Evolutionary conservation across 371 early-diverging fungal species (phyloP), one percentile per base, ranked within the genome.

Genomic region (Mucor velutinosus): DNA sequence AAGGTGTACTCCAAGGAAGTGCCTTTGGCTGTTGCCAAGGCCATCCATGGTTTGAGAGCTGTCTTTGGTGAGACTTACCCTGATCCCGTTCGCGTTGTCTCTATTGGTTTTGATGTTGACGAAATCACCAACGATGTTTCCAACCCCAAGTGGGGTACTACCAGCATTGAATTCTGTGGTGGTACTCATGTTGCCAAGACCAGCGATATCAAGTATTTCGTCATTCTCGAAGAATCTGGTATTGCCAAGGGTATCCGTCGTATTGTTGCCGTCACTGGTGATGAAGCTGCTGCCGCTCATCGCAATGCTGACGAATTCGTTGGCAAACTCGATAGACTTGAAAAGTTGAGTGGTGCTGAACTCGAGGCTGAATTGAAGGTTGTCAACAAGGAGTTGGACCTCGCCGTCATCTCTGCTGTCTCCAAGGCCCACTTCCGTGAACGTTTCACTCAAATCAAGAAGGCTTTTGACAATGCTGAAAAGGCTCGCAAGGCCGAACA

Each of bases 151-250:
- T 97, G 96, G 95, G 78, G 80, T 7, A 81, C 86, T 37, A 86
- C 89, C 71, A 94, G 95, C 57, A 87, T 97, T 61, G 99, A 99
- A 83, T 94, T 99, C 79, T 99, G 99, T 80, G 99, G 99, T 76
- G 99, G 99, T 72, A 99, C 99, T 73, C 99, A 99, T 75, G 99
- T 99, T 37, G 79, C 81, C 32, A 90, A 92, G 83, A 98, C 99
- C 7, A 85, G 90, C 15, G 97, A 98, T 51, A 97, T 99, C 72
- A 92, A 92, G 77, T 79, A 85, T 53, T 90, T 99, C 72, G 89
- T 90, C 60, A 90, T 99, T 65, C 74, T 97, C 47, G 97, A 96
- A 81, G 99, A 99, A 74, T 72, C 87, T n/a, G 92, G 93, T 76
- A 95, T 99, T 76, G 92, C 98, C 77, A 97, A 97, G 88, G 99